Evolutionary conservation across 805 yeast species (phyloP), one percentile per base, ranked within the genome.

Genomic region (Zygoascus biomembranicola): DNA sequence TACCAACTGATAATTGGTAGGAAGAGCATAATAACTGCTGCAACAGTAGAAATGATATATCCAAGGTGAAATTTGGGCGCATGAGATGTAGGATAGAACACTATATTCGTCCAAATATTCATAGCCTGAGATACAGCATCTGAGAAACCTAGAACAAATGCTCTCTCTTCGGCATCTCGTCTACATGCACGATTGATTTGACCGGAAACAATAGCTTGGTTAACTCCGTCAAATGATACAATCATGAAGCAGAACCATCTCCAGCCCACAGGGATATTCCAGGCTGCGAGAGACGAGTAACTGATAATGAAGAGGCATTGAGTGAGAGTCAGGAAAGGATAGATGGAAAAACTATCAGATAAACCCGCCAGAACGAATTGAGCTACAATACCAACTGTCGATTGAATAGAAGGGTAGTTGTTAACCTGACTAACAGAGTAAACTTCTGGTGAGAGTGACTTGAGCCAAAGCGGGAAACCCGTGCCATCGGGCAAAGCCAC

Each of bases 41-140:
- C 74, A 8, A 67, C 62, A 0, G 69, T 57, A 8, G 73, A 67
- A 26, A 67, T 64, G 44, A 69, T 71, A 54, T 70, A 73, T 6
- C 77, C 77, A 10, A 57, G 54, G 45, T 61, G 67, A 65, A 74
- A 74, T 53, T 67, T 55, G 2, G 77, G 77, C 2, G 74, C 71
- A n/a, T 69, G 53, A 10, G 60, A 60, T 0, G 77, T 73, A 8
- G 77, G 77, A 56, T 63, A 74, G 54, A 72, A 72, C 2, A 65
- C 77, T 52, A 74, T 72, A 54, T 72, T 74, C 11, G 77, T 73
- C 73, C 77, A 74, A 49, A 74, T 69, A 52, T 73, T 74, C 65
- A 73, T 71, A 9, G 76, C 75, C 52, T 74, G 76, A 8, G 77
- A 74, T 3, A 68, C 63, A 10, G 71, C 69, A 51, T 68, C 69